Evolutionary conservation across 2,329 filamentous ascomycete species (phyloP).

Genomic region (Diaporthe humulicola): DNA sequence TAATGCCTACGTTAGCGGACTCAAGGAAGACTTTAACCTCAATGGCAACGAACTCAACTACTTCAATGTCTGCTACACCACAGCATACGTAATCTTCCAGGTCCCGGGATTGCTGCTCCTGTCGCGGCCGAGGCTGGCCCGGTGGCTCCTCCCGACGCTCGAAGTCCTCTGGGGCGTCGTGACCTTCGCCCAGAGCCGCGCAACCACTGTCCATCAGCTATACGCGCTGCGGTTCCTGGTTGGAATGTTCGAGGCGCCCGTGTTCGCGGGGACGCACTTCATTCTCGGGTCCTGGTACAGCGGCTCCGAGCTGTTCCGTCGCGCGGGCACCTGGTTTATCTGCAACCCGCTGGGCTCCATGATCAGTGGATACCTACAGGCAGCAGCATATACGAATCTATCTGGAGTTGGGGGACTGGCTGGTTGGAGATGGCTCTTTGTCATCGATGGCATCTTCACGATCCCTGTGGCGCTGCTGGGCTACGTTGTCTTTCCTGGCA

Average conservation of each 20-base stretch:
- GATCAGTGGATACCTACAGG: slow-evolving; percentile 58
- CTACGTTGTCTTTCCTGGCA: slow-evolving; percentile 58
- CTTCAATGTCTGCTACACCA: slow-evolving; percentile 57
- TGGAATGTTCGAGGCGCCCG: slow-evolving; percentile 50
- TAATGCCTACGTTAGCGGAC: slow-evolving; percentile 55
- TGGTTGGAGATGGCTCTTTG: slow-evolving; percentile 68
- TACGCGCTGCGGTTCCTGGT: slow-evolving; percentile 49
- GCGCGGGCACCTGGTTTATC: slow-evolving; percentile 48
- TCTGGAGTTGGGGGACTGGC: slow-evolving; percentile 62
- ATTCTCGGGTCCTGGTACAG: slow-evolving; percentile 48
- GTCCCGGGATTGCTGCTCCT: slow-evolving; percentile 50
- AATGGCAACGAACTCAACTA: slow-evolving; percentile 56
- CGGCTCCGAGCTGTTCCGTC: slow-evolving; percentile 48
- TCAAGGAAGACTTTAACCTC: slow-evolving; percentile 54
- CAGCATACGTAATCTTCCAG: slow-evolving; percentile 53
- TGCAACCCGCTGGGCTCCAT: slow-evolving; percentile 48
- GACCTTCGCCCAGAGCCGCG: slow-evolving; percentile 49
- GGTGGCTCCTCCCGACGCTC: slow-evolving; percentile 48
- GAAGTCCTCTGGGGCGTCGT: slow-evolving; percentile 50
- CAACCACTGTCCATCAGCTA: slow-evolving; percentile 48
- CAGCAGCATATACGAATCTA: slow-evolving; percentile 66
- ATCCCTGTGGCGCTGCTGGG: slow-evolving; percentile 66
- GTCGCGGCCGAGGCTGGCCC: slow-evolving; percentile 48
- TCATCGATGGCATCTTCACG: slow-evolving; percentile 71
- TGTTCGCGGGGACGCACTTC: slow-evolving; percentile 51